Conservation (phyloP, 2,329 filamentous ascomycete genomes). For the Metarhizium robertsii region DNA sequence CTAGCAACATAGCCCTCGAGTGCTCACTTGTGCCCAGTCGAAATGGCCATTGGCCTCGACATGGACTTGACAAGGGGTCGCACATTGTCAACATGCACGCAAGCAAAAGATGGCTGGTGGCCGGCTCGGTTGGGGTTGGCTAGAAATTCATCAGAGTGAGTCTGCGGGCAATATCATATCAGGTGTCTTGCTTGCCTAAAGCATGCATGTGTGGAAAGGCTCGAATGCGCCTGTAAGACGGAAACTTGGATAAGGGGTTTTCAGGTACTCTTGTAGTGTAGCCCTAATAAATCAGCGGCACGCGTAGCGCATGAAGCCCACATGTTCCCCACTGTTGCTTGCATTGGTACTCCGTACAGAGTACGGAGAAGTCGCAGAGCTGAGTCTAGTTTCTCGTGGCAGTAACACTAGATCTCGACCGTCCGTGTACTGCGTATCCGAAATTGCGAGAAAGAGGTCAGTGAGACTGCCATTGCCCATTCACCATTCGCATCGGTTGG, state of each 20-base stretch:
- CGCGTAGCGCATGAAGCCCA: no score
- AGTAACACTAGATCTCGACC: not conserved
- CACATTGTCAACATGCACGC: not conserved
- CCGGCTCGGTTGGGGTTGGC: not conserved
- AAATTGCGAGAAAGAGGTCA: conserved; percentile 2
- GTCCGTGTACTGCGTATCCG: conserved; percentile 1
- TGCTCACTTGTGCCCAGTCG: not conserved
- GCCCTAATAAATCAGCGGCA: no score
- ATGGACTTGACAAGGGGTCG: not conserved
- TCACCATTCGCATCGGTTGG: conserved; percentile 2
- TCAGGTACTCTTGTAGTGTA: no score
- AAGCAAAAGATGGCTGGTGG: not conserved
- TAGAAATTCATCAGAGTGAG: not conserved
- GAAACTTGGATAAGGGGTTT: no score
- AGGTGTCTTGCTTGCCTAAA: no score
- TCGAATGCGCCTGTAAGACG: no score
- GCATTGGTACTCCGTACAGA: not conserved
- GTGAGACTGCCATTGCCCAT: not conserved
- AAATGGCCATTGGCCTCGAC: not conserved
- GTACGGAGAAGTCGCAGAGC: not conserved
- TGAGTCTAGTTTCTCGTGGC: not conserved
- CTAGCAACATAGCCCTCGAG: not conserved
- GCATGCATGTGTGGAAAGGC: no score
- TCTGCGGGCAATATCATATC: not conserved
- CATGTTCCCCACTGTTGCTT: not conserved